Base-by-base conservation (phyloP, 164 flowering plant species). In the Stephania cephalantha region DNA sequence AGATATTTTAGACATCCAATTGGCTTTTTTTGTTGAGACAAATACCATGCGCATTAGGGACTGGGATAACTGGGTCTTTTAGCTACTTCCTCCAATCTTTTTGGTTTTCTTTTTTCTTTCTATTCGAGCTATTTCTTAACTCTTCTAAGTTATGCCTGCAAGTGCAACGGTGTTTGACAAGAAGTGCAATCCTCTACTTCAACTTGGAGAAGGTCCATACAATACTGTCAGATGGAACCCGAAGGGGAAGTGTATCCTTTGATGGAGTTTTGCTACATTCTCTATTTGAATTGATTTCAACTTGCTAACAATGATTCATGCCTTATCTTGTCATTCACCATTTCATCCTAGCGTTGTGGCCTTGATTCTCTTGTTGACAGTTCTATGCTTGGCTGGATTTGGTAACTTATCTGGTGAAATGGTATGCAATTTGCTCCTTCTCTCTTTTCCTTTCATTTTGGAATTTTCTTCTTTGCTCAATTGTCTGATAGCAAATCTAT, bases 351-450 rank as follows among this genome's bases (percentile, higher is more conserved):
- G 29, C 73, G 53, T 76, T 80, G 84, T 84, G 76, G 61, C 90
- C 95, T 90, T 93, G 80, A 90, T 70, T 69, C 71, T 69, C 53
- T 77, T 72, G 58, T 69, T 7, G 73, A 53, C 85, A 96, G 99
- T 90, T 87, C 64, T 96, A 75, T 96, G 97, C 73, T 81, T 96
- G 89, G 99, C 99, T 46, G 99, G 99, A 46, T 96, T 90, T 84
- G 99, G 99, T 30, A 96, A 96, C 84, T 91, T 96, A 74, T 98
- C 99, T 70, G 99, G 99, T 78, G 94, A 94, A 75, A 92, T 96
- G 99, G 99, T 96, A 90, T 63, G 89, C 79, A 3, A 65, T 58
- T 44, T 46, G 45, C 55, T 64, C 67, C 20, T 63, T 58, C 17
- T 69, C n/a, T 58, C 15, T 2, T 30, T 31, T 12, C 31, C 18